Evolutionary conservation across 179 eudicot species (phyloP).

Genomic region (Camellia oleifera): DNA sequence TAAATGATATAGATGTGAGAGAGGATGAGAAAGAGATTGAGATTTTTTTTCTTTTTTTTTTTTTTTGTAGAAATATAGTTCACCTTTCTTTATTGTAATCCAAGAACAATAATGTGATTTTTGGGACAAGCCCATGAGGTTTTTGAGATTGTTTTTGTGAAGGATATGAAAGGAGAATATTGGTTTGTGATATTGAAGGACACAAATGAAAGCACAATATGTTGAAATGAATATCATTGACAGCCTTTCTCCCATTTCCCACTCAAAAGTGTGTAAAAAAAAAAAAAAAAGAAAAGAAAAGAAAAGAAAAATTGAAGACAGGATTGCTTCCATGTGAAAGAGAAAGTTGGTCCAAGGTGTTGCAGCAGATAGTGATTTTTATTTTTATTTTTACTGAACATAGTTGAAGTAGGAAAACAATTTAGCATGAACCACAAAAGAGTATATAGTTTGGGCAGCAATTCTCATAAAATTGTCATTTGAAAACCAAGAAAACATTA

Average conservation of each 20-base stretch:
- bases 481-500: too few species aligned
- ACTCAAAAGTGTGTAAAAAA: neutral
- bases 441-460: neutral
- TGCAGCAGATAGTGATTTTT: neutral
- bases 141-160: neutral
- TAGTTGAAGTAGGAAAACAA: neutral
- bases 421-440: neutral
- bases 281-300: neutral
- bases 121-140: neutral
- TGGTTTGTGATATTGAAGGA: neutral
- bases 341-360: neutral
- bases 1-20: neutral
- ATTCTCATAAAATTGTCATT: neutral
- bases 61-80: neutral
- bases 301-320: neutral
- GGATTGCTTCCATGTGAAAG: neutral
- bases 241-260: neutral
- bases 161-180: neutral
- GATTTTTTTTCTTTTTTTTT: neutral
- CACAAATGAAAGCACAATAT: neutral
- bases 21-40: neutral
- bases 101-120: neutral
- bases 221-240: neutral
- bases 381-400: neutral
- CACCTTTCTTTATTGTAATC: neutral